Evolutionary conservation across 495 filamentous ascomycete genomes (phyloP), one percentile per base, ranked within the genome.

Genomic region (Clavariopsis aquatica): DNA sequence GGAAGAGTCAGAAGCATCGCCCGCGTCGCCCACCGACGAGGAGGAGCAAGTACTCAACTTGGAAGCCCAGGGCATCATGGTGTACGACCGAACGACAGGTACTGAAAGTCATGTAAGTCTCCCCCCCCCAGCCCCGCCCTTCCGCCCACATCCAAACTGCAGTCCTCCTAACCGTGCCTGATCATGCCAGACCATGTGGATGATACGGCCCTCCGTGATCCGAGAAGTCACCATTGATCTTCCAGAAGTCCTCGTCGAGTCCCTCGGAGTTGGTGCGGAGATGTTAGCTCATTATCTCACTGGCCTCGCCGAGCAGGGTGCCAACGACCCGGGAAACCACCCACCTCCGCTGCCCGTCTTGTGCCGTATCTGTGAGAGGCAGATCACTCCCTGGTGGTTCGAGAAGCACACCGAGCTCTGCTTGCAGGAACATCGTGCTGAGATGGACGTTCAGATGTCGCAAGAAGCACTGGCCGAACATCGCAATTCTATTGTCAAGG

Each of bases 311-410:
- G 95, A 98, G 70, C 85, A 87, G 34, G 92, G 90, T 49, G 81
- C 86, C 29, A 89, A 88, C 34, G 93, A 97, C 72, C 89, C 90
- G 20, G 85, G 80, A 45, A 85, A 88, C 68, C 87, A 92, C 73
- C 87, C 92, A n/a, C 91, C 91, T 8, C 95, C 94, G 1, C 84
- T 86, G 6, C 92, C 93, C 0, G 88, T 98, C 9, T 83, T 98
- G 26, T 98, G 94, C 75, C 91, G 94, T 38, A 98, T 98, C 63
- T 98, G 94, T 71, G 94, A 98, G 72, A 90, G 95, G 49, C 91
- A 96, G 64, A 96, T 98, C 45, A 90, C 90, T n/a, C 92, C 94
- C 17, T 98, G 94, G 94, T 98, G 94, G 95, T 98, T 98, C 69
- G 93, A 97, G 76, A 98, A 97, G 75, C 94, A 98, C 72, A 96